phyloP scores from a whole-genome alignment of 2,329 filamentous ascomycete genomes.

The Microsporum audouinii region DNA sequence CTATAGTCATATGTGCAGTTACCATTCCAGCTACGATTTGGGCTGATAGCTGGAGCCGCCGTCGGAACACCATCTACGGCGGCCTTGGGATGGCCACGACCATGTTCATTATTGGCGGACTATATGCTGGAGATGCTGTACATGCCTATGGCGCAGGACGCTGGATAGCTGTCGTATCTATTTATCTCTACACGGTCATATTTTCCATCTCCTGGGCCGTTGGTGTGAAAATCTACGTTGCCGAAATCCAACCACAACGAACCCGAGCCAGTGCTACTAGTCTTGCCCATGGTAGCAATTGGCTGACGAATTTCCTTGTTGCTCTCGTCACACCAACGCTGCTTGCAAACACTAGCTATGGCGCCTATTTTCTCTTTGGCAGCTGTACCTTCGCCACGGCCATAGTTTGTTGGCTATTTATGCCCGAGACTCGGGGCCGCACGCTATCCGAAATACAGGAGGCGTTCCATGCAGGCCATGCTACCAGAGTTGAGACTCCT shows the following conservation, averaged over 20 bases:
- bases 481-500: not conserved
- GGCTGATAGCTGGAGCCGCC: conserved; percentile 48
- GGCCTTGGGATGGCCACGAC: conserved; percentile 39
- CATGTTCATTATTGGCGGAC: conserved; percentile 27
- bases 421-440: conserved; percentile 42
- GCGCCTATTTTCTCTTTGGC: conserved; percentile 39
- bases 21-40: conserved; percentile 47
- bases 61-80: conserved; percentile 43
- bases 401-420: conserved; percentile 32
- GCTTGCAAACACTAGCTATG: conserved; percentile 33
- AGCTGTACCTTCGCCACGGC: conserved; percentile 31
- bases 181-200: conserved; percentile 21
- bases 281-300: conserved; percentile 43
- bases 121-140: conserved; percentile 25
- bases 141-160: conserved; percentile 22
- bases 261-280: conserved; percentile 46
- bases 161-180: conserved; percentile 23
- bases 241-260: conserved; percentile 47
- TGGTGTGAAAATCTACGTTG: conserved; percentile 45
- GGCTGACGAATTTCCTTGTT: conserved; percentile 37
- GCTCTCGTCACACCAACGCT: conserved; percentile 36
- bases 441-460: conserved; percentile 42
- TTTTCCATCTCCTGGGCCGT: conserved; percentile 41
- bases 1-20: conserved; percentile 46
- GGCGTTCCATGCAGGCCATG: conserved; percentile 25